Percentiles rank a stretch among this genome's conserved stretches.
These are phyloP conservation scores for Conringia planisiliqua DNA, from an alignment of 345 rosid genomes.

Conservation along the genomic window DNA sequence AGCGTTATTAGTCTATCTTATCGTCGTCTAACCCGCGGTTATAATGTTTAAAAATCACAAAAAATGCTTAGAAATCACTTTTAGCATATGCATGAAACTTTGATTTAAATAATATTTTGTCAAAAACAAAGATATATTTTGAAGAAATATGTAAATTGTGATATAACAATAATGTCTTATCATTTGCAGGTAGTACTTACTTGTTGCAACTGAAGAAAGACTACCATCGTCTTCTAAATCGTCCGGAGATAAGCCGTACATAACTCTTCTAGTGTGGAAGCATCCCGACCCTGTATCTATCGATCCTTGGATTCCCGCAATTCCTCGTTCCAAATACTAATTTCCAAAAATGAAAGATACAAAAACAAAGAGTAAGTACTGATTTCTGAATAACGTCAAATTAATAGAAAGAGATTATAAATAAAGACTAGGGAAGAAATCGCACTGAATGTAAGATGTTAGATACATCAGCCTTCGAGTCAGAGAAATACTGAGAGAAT, in stretches of 20 bases:
- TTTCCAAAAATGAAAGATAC: background rate
- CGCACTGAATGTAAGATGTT: background rate
- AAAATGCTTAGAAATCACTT: no score
- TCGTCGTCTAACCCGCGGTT: no score
- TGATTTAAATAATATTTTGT: background rate
- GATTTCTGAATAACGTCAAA: background rate
- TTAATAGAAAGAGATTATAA: background rate
- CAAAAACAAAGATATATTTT: no score
- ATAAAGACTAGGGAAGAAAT: background rate
- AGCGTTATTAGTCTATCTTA: no score
- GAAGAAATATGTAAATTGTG: background rate
- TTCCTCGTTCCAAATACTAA: background rate
- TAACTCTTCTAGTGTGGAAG: background rate
- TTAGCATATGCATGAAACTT: background rate
- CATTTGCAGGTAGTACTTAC: background rate
- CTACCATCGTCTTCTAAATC: background rate
- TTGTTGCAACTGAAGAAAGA: background rate
- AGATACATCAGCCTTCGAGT: background rate
- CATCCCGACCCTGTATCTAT: background rate
- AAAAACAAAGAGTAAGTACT: background rate
- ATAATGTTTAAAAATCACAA: no score
- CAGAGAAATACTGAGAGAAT: background rate
- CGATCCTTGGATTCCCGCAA: background rate
- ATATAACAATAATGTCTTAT: background rate
- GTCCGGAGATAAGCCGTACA: background rate